Conservation (phyloP, 2,329 filamentous ascomycete genomes). For the Allantophomopsis cytisporea region DNA sequence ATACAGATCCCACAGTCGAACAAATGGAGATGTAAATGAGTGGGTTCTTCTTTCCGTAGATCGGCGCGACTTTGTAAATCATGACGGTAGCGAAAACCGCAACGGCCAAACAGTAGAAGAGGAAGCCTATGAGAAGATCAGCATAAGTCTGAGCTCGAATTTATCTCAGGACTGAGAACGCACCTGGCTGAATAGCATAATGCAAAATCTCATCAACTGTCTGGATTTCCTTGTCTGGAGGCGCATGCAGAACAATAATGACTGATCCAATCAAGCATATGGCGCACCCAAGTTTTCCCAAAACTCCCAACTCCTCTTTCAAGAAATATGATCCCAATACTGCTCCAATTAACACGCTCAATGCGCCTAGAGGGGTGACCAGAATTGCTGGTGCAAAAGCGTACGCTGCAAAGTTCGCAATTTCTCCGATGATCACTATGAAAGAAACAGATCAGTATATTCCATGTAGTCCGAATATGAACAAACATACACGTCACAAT, state of each 20-base stretch:
- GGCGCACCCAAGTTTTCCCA: conserved; percentile 90
- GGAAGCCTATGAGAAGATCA: conserved; percentile 50
- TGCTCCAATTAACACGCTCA: conserved; percentile 89
- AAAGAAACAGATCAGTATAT: conserved; percentile 12
- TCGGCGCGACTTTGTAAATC: conserved; percentile 89
- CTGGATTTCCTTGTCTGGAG: conserved; percentile 80
- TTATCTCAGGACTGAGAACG: conserved; percentile 10
- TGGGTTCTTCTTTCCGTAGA: conserved; percentile 88
- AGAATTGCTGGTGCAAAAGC: conserved; percentile 98
- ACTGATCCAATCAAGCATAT: conserved; percentile 93
- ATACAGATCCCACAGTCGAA: conserved; percentile 91
- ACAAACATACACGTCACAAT: conserved; percentile 64
- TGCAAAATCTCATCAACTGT: conserved; percentile 85
- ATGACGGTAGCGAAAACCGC: conserved; percentile 77
- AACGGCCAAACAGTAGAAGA: conserved; percentile 73
- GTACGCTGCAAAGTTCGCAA: conserved; percentile 96
- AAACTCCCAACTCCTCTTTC: conserved; percentile 73
- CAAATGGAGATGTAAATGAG: conserved; percentile 96
- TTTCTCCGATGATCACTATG: conserved; percentile 78
- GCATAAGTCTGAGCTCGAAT: conserved; percentile 1
- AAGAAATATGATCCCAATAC: conserved; percentile 93
- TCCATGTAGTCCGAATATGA: conserved; percentile 1
- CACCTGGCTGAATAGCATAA: conserved; percentile 86
- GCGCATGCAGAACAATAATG: conserved; percentile 94
- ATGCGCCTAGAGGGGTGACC: conserved; percentile 84